Base-by-base conservation (phyloP, 2,329 filamentous ascomycete species). In the Achaetomium macrosporum region DNA sequence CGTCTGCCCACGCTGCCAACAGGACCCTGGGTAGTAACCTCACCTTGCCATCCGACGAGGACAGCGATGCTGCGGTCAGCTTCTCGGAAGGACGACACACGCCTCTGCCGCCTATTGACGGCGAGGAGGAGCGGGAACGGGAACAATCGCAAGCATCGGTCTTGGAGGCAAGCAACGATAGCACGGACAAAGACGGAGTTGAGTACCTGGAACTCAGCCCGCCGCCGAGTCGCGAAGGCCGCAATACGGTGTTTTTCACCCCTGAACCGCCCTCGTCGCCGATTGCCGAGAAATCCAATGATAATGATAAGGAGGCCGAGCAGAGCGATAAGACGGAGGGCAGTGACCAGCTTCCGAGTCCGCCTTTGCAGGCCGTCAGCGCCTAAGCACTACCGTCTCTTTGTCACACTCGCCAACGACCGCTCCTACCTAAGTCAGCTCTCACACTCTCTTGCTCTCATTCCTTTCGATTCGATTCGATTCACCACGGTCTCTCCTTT, bases 21-120 rank as follows among this genome's bases (percentile, higher is more conserved):
- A 69, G 69, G 42, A 65, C 64, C 3, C 68, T 69, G 15, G 70
- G 70, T 15, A 73, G 72, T 5, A 68, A 66, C 50, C 65, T 80
- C 33, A 68, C 69, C 1, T 68, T 78, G 29, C 76, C 76, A 2
- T 79, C 76, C 1, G 80, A 82, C 52, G 78, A 78, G 10, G 82
- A 83, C 58, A 83, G 79, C 56, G 82, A 84, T 56, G 75, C 73
- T 4, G 81, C 79, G 0, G 63, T 80, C 15, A 84, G 80, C 64
- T 77, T 82, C 55, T 83, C 79, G 0, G 82, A 84, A 15, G 81
- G 79, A 2, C 71, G 75, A 25, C 72, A 75, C 50, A 80, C 79
- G 15, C 79, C 81, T 1, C 66, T 83, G 16, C 76, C 78, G 10
- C 76, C 73, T 0, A 74, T 79, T 35, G 76, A 77, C 44, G 71